These are phyloP conservation scores for Aspergillus sp. DNA, from an alignment of 2,329 filamentous ascomycete species.

Conservation along the genomic window DNA sequence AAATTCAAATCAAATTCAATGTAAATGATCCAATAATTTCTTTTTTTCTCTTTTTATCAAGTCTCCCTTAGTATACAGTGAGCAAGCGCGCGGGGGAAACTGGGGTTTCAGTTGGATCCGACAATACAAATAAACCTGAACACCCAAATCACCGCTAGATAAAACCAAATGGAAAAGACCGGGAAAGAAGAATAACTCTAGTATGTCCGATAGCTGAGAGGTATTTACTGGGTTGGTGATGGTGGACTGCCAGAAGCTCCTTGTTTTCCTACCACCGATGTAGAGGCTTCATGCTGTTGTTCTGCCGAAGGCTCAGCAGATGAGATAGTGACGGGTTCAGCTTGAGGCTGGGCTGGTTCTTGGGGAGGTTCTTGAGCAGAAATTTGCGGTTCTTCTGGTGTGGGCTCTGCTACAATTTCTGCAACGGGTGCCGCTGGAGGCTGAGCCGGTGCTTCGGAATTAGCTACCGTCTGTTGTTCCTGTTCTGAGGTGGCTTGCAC, in stretches of 20 bases:
- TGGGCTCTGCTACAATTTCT: neutral
- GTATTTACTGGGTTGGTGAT: neutral
- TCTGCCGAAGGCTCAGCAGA: neutral
- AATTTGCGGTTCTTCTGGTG: neutral
- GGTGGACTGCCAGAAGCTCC: neutral
- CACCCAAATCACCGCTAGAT: neutral
- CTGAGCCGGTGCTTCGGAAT: neutral
- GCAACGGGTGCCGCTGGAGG: neutral
- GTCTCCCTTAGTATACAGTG: neutral
- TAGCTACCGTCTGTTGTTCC: neutral
- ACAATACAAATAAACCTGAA: neutral
- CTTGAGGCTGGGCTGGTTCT: neutral
- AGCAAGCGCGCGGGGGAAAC: neutral
- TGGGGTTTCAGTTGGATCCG: neutral
- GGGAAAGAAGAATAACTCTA: neutral
- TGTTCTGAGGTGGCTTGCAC: neutral
- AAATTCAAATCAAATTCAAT: conserved; percentile 3
- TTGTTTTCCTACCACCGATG: neutral
- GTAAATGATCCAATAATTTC: neutral
- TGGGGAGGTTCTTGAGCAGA: neutral
- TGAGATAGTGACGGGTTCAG: neutral
- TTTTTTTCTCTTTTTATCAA: neutral
- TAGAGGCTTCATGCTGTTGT: neutral
- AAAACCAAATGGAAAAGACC: neutral
- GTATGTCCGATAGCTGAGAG: neutral